Conservation (phyloP, 139 green algal genomes). For the Nannochloris sp. region DNA sequence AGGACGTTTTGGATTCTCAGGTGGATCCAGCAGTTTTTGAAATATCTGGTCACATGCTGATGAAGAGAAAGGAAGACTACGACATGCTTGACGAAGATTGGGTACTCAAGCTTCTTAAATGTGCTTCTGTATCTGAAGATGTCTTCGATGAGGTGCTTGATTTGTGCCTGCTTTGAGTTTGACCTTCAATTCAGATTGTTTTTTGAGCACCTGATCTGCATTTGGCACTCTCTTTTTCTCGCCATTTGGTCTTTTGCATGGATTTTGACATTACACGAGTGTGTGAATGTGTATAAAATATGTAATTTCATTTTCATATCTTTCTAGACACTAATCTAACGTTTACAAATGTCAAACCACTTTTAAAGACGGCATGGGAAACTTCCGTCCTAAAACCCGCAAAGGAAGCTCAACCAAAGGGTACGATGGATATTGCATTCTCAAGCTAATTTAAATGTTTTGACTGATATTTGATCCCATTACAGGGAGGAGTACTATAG, state of each 20-base stretch:
- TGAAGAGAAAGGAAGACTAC: slow-evolving; percentile 86
- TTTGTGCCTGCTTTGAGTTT: slow-evolving; percentile 11
- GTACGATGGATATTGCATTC: no score
- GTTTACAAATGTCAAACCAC: no score
- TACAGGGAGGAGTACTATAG: slow-evolving; percentile 6
- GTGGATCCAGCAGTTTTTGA: slow-evolving; percentile 95
- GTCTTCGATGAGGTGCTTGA: slow-evolving; percentile 32
- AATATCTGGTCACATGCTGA: slow-evolving; percentile 91
- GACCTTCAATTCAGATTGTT: background rate
- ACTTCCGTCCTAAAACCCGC: no score
- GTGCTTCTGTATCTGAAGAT: slow-evolving; percentile 51
- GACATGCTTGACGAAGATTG: slow-evolving; percentile 51
- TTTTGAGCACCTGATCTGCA: background rate
- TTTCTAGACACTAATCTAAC: no score
- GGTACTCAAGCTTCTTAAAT: slow-evolving; percentile 53
- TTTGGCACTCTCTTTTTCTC: no score
- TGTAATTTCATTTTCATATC: no score
- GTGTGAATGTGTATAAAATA: no score
- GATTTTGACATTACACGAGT: no score
- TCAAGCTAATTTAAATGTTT: background rate
- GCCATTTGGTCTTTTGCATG: no score
- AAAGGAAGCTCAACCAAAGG: no score
- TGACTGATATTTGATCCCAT: background rate
- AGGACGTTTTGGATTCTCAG: slow-evolving; percentile 51
- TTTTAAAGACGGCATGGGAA: no score